Conservation (phyloP, 805 yeast species). For the Pichia nanzhaoensis region DNA sequence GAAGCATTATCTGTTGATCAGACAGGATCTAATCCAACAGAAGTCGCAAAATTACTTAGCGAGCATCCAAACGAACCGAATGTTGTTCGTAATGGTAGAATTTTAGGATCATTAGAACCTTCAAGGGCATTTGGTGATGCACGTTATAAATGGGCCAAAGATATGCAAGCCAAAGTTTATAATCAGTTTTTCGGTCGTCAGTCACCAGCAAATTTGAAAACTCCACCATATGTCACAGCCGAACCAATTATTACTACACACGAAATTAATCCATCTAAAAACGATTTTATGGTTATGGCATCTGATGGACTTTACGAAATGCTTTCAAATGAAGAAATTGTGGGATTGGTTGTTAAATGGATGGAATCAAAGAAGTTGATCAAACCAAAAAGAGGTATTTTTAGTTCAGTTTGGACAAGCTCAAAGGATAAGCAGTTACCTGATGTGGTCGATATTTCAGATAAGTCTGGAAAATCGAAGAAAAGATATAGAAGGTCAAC, state of each 20-base stretch:
- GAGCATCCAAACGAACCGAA: constrained; percentile 92
- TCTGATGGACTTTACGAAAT: constrained; percentile 92
- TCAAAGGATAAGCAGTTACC: constrained; percentile 44
- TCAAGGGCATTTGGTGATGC: constrained; percentile 97
- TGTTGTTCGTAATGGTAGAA: constrained; percentile 79
- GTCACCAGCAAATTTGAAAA: constrained; percentile 62
- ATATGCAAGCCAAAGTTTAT: constrained; percentile 67
- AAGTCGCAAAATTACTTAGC: constrained; percentile 69
- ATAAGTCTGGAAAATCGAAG: constrained; percentile 53
- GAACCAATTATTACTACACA: constrained; percentile 88
- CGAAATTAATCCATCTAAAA: constrained; percentile 58
- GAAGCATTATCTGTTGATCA: constrained; percentile 83
- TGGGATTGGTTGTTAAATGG: constrained; percentile 90
- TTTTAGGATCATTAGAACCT: constrained; percentile 90
- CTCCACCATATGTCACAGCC: constrained; percentile 98
- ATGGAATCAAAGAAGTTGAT: constrained; percentile 66
- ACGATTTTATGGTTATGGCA: constrained; percentile 86
- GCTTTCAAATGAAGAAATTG: constrained; percentile 87
- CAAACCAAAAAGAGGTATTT: constrained; percentile 40
- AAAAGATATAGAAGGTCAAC: constrained; percentile 60
- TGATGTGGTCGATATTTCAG: constrained; percentile 55
- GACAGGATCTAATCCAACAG: constrained; percentile 86
- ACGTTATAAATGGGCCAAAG: constrained; percentile 73
- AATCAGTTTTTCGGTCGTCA: constrained; percentile 75
- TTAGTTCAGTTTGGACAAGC: constrained; percentile 33